Evolutionary conservation across 352 stramenopile genomes (phyloP).

Genomic region (Blastocystis sp.): DNA sequence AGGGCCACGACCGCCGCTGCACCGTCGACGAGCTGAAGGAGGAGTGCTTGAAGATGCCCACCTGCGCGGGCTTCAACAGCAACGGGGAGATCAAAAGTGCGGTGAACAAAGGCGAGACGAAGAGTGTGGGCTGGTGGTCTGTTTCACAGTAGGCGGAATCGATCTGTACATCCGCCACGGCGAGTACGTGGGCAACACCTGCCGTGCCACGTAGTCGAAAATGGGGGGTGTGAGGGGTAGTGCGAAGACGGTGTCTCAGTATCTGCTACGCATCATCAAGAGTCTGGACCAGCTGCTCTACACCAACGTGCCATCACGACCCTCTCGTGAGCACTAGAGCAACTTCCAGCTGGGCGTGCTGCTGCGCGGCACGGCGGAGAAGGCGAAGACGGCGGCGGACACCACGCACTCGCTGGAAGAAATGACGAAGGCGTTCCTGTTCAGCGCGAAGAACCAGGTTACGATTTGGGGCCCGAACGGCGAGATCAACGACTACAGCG

Average conservation of each 20-base stretch:
- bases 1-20: background rate
- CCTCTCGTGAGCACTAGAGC: background rate
- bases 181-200: background rate
- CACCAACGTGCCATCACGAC: background rate
- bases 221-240: background rate
- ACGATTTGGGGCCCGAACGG: background rate
- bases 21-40: slow-evolving; percentile 16
- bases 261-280: background rate
- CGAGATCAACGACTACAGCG: background rate
- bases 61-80: background rate
- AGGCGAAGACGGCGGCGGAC: background rate
- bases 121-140: background rate
- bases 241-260: background rate
- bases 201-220: background rate
- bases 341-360: slow-evolving; percentile 6
- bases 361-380: background rate
- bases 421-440: background rate
- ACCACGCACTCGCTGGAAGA: background rate
- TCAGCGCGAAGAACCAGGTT: slow-evolving; percentile 14
- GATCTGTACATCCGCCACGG: background rate
- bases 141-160: background rate
- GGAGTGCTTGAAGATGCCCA: slow-evolving; percentile 24
- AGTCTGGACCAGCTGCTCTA: background rate
- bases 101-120: background rate
- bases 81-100: background rate